phyloP scores from a whole-genome alignment of 2,329 filamentous ascomycete genomes.

The Diaporthe sp. region DNA sequence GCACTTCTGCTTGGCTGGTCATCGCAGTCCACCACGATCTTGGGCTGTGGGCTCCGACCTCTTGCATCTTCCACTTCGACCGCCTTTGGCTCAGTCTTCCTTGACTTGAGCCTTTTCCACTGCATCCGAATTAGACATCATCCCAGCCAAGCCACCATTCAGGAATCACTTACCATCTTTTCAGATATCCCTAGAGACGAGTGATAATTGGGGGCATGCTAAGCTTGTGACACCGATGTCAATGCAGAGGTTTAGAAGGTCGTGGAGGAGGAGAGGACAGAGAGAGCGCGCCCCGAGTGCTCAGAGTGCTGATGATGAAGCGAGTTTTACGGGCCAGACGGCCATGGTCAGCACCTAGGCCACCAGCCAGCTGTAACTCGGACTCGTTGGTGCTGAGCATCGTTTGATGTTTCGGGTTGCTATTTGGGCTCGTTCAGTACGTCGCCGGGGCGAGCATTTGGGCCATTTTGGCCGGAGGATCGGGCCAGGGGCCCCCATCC shows the following conservation, averaged over 20 bases:
- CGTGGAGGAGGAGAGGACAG: not conserved
- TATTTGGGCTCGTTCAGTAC: slow-evolving; percentile 24
- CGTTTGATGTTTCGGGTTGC: slow-evolving; percentile 19
- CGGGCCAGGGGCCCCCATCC: not conserved
- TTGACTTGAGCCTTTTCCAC: slow-evolving; percentile 32
- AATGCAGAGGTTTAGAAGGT: not conserved
- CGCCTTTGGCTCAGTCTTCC: slow-evolving; percentile 19
- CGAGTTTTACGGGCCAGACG: slow-evolving; percentile 20
- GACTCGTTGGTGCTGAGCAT: not conserved
- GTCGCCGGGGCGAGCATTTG: not conserved
- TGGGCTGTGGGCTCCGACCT: slow-evolving; percentile 17
- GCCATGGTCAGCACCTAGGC: slow-evolving; percentile 2
- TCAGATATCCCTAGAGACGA: not conserved
- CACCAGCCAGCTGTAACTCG: not conserved
- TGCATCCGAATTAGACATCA: not conserved
- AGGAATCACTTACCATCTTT: slow-evolving; percentile 12
- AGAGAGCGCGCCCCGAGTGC: not conserved
- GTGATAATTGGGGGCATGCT: not conserved
- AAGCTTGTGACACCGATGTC: not conserved
- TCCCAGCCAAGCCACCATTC: not conserved
- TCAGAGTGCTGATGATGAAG: slow-evolving; percentile 14
- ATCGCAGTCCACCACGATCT: slow-evolving; percentile 17
- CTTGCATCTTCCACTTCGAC: not conserved
- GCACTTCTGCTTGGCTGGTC: slow-evolving; percentile 1
- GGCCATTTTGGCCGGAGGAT: slow-evolving; percentile 13